Evolutionary conservation across 2,329 filamentous ascomycete genomes (phyloP), one percentile per base, ranked within the genome.

Genomic region (Pestalotiopsis sp.): DNA sequence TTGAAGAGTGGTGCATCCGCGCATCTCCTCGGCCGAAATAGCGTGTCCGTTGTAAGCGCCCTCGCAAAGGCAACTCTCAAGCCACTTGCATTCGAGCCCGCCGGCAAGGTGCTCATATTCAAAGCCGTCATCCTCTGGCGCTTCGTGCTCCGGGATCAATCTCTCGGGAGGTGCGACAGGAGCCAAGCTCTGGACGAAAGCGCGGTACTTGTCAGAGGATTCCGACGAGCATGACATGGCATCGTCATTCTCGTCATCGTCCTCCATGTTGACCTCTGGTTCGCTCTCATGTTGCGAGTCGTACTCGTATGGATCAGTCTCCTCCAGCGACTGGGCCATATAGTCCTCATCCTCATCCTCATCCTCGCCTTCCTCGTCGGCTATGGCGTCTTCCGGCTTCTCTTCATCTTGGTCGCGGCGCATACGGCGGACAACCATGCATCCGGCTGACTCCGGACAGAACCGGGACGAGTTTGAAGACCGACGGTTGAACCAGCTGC

Each of bases 21-120:
- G 9, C 62, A 65, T 65, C 12, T 65, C 62, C 12, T 65, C 62
- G 2, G 41, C 36, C 0, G 41, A 65, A 5, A 65, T 65, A 1
- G 27, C 36, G 12, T 62, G 59, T 20, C 59, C 59, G 38, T 62
- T 62, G 59, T 41, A 63, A 17, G 31, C 61, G 27, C 61, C 61
- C 6, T 25, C 61, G 31, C 12, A 17, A 9, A 17, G 3, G 17
- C 13, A 20, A 23, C n/a, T 17, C 14, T 41, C 20, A 14, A 12
- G 11, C 31, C 27, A 63, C 13, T 56, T 14, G 41, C 62, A 65
- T 1, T 13, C 62, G 6, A 52, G 62, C 25, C 62, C 41, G 25
- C 62, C 62, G 41, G 62, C 62, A 27, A 65, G 49, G 20, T 65
- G 62, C 23, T 65, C 62, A 2, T 25, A 52, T 7, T 11, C 11